Evolutionary conservation across 805 yeast genomes (phyloP).

Genomic region (Wickerhamomyces alni): DNA sequence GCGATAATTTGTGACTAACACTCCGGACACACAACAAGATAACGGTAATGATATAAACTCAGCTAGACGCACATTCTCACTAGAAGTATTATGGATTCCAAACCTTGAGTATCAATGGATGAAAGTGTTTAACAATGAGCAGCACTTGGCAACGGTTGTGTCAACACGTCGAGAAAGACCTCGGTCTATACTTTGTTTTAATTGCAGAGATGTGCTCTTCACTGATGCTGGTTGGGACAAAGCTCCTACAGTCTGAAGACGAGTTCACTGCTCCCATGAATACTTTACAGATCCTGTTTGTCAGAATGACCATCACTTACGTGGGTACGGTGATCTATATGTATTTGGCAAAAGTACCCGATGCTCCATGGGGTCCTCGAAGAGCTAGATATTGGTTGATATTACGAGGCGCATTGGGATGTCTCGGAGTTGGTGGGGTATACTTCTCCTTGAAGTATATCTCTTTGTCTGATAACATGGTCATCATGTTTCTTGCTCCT

Average conservation of each 20-base stretch:
- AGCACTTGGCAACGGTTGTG: neutral
- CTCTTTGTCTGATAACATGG: constrained; percentile 68
- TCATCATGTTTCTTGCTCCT: constrained; percentile 69
- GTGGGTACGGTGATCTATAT: constrained; percentile 49
- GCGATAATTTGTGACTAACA: too few species aligned
- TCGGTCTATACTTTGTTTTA: constrained; percentile 25
- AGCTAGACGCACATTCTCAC: too few species aligned
- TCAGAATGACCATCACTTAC: constrained; percentile 67
- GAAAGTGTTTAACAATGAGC: too few species aligned
- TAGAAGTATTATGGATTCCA: too few species aligned
- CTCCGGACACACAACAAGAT: too few species aligned
- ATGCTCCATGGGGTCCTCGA: constrained; percentile 64
- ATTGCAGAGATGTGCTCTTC: constrained; percentile 63
- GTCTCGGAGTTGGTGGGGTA: constrained; percentile 67
- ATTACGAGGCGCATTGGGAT: constrained; percentile 65
- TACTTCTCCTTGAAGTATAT: constrained; percentile 66
- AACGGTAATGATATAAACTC: too few species aligned
- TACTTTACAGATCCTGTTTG: constrained; percentile 68
- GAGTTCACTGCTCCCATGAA: constrained; percentile 50
- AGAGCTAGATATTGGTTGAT: constrained; percentile 44
- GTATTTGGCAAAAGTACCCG: constrained; percentile 42
- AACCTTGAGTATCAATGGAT: too few species aligned
- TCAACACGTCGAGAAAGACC: neutral
- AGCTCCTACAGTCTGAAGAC: constrained; percentile 57
- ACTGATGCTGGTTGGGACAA: constrained; percentile 63